Evolutionary conservation across 768 basidiomycete genomes (phyloP), one percentile per base, ranked within the genome.

Genomic region (Mycena floridula): DNA sequence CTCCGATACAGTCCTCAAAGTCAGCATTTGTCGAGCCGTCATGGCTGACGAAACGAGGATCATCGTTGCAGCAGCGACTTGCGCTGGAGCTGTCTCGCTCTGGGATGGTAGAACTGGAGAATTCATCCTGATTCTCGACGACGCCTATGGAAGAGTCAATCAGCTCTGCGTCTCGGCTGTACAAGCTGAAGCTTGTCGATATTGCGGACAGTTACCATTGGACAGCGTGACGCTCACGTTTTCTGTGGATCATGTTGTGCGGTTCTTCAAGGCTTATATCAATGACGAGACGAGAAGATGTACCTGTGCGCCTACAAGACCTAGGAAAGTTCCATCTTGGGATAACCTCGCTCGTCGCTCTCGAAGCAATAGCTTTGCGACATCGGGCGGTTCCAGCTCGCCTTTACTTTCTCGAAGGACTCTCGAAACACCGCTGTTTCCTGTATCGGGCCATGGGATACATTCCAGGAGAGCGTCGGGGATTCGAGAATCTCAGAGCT

Each of bases 371-470:
- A 89, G 86, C 58, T 64, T 61, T 21, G 68, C 68, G 5, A 65
- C 74, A 0, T 57, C 67, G 16, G 50, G 67, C 9, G 68, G 72
- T 3, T 54, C 67, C 1, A 60, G 65, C 2, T 78, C 79, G 1
- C 77, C 81, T 5, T 57, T 64, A 12, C 66, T 70, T 18, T 61
- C 70, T 5, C 72, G 77, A 43, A 69, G 76, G 37, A 68, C 77
- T 44, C 55, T 78, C 18, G 79, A 82, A 43, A 58, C 69, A 0
- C 63, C 75, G 5, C 67, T 76, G 7, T 92, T 89, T 58, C 89
- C 89, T 9, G 75, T 92, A 20, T 90, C 85, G 5, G 87, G 73
- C 2, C 89, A 89, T 55, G 90, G 85, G 16, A 74, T 84, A 28
- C 79, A 89, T 58, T 81, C 85, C 21, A 74, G 87, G 37, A 72